Evolutionary conservation across 2,329 filamentous ascomycete species (phyloP).

Genomic region (Ambrosiella xylebori): DNA sequence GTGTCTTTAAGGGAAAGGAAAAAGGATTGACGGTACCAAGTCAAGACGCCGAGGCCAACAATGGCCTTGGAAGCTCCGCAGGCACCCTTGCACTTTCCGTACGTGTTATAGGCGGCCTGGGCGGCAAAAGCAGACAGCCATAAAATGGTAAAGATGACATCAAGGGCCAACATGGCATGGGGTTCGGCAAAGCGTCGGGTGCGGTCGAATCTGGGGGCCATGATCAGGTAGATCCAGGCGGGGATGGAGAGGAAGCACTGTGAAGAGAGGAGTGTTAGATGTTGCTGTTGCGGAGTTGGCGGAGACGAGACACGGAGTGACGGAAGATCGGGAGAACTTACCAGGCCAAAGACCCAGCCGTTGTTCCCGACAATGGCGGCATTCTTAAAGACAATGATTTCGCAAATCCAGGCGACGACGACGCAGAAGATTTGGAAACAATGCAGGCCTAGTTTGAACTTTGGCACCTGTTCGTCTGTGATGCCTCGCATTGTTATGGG

Average conservation of each 20-base stretch:
- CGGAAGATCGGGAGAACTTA: constrained; percentile 22
- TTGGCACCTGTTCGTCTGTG: constrained; percentile 22
- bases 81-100: constrained; percentile 34
- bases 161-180: constrained; percentile 41
- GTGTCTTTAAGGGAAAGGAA: background rate
- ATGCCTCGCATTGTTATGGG: constrained; percentile 2
- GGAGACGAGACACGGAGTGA: background rate
- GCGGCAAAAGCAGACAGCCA: constrained; percentile 52
- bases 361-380: constrained; percentile 37
- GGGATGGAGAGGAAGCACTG: constrained; percentile 49
- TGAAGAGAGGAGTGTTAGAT: background rate
- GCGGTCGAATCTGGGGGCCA: constrained; percentile 45
- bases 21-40: constrained; percentile 32
- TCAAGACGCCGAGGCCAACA: constrained; percentile 44
- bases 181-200: constrained; percentile 45
- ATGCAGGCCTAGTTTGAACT: constrained; percentile 41
- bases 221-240: constrained; percentile 46
- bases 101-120: constrained; percentile 45
- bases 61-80: constrained; percentile 46
- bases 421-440: constrained; percentile 35
- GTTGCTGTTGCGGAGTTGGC: background rate
- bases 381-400: constrained; percentile 40
- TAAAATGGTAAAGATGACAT: constrained; percentile 39
- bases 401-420: constrained; percentile 39
- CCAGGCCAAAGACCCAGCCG: constrained; percentile 47